Conservation (phyloP, 768 basidiomycete species). For the Ramaria sp. region DNA sequence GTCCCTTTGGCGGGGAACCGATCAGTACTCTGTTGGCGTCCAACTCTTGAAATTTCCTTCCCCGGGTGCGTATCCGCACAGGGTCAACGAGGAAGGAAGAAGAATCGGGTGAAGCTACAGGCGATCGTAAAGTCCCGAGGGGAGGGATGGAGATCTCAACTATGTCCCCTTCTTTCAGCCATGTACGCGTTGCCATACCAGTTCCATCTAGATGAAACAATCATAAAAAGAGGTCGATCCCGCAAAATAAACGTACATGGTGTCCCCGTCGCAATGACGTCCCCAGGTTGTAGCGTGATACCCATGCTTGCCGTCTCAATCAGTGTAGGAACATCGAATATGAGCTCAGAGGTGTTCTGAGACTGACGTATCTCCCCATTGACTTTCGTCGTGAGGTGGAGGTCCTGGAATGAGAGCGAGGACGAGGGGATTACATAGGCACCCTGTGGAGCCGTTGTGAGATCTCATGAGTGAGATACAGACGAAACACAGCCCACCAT, state of each 20-base stretch:
- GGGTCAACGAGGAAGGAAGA: not conserved
- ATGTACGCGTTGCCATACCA: conserved; percentile 13
- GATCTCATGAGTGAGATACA: no score
- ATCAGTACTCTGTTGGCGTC: not conserved
- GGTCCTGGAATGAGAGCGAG: conserved; percentile 13
- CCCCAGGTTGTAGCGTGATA: conserved; percentile 15
- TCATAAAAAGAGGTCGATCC: no score
- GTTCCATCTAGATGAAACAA: conserved; percentile 13
- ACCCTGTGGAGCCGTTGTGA: no score
- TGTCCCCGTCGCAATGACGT: conserved; percentile 20
- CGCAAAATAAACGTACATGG: conserved; percentile 9
- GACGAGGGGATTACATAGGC: conserved; percentile 10
- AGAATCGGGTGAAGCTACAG: not conserved
- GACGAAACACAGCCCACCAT: no score
- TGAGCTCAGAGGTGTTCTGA: conserved; percentile 16
- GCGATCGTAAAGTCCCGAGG: conserved; percentile 16
- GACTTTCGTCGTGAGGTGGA: conserved; percentile 15
- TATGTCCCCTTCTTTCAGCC: conserved; percentile 17
- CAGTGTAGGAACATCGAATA: conserved; percentile 20
- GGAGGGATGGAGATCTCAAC: conserved; percentile 18
- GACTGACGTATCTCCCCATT: conserved; percentile 17
- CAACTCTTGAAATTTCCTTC: not conserved
- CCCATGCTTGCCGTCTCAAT: conserved; percentile 17
- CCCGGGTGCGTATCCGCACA: not conserved
- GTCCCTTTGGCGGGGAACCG: not conserved